A percentile compares a stretch with the other conserved stretches of the same genome.
Evolutionary conservation across 2,329 filamentous ascomycete species (phyloP).

Genomic region (Diatrype stigma): DNA sequence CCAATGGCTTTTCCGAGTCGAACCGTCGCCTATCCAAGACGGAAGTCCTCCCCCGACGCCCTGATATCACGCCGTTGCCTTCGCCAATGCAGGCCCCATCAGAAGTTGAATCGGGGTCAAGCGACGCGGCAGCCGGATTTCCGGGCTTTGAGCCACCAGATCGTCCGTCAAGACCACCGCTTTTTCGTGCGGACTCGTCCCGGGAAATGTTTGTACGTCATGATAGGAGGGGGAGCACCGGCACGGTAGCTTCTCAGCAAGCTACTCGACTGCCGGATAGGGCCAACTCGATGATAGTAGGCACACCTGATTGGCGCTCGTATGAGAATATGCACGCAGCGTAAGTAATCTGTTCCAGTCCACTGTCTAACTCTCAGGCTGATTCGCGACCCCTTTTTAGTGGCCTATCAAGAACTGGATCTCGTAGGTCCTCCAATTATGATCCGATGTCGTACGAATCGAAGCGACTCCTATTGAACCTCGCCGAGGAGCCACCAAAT

Average conservation of each 20-base stretch:
- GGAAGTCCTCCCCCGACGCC: constrained; percentile 23
- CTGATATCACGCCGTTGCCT: constrained; percentile 12
- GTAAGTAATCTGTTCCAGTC: constrained; percentile 6
- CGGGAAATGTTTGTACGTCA: constrained; percentile 17
- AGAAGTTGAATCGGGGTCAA: constrained; percentile 4
- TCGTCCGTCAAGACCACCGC: constrained; percentile 23
- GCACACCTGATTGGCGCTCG: constrained; percentile 5
- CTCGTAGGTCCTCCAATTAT: constrained; percentile 39
- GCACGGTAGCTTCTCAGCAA: constrained; percentile 16
- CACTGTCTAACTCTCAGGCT: not conserved
- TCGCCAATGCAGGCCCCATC: constrained; percentile 17
- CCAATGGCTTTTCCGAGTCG: constrained; percentile 29
- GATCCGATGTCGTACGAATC: constrained; percentile 42
- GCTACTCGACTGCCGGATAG: constrained; percentile 21
- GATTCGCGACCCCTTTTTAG: constrained; percentile 7
- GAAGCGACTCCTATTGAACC: constrained; percentile 38
- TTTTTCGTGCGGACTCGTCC: constrained; percentile 35
- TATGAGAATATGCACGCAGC: constrained; percentile 3
- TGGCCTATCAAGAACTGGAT: constrained; percentile 29
- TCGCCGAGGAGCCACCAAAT: constrained; percentile 30
- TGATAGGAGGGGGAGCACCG: constrained; percentile 27
- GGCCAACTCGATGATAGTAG: constrained; percentile 28
- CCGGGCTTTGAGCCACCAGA: constrained; percentile 6
- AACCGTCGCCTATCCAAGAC: constrained; percentile 24
- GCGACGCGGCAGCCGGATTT: not conserved